Evolutionary conservation across 495 filamentous ascomycete species (phyloP).

Genomic region (Chlorociboria aeruginascens): DNA sequence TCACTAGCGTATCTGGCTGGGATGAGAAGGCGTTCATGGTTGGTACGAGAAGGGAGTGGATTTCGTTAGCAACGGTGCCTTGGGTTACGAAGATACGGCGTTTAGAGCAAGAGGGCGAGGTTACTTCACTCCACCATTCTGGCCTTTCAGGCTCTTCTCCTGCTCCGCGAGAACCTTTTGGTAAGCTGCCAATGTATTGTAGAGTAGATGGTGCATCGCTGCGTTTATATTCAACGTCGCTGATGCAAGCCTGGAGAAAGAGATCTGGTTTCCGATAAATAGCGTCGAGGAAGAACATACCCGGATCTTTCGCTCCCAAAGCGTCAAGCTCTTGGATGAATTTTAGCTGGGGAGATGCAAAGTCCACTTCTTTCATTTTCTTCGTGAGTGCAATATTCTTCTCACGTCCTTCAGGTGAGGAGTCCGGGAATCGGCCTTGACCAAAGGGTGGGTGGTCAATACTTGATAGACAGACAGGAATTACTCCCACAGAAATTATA

Average conservation of each 20-base stretch:
- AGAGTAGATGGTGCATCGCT: conserved; percentile 23
- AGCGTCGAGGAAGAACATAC: conserved; percentile 11
- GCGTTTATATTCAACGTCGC: conserved; percentile 24
- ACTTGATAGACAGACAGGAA: conserved; percentile 13
- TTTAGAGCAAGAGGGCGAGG: too few species aligned
- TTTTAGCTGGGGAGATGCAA: not conserved
- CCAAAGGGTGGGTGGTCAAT: conserved; percentile 16
- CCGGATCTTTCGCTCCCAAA: not conserved
- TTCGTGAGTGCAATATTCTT: conserved; percentile 4
- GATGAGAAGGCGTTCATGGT: too few species aligned
- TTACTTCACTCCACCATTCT: too few species aligned
- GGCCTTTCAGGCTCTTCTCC: too few species aligned
- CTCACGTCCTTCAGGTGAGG: conserved; percentile 1
- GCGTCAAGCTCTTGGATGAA: not conserved
- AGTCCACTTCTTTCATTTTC: not conserved
- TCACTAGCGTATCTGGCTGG: too few species aligned
- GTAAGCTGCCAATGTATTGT: conserved; percentile 23
- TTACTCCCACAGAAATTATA: conserved; percentile 5
- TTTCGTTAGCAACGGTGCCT: too few species aligned
- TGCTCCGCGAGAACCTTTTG: conserved; percentile 5
- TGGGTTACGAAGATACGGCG: too few species aligned
- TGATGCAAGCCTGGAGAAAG: conserved; percentile 25
- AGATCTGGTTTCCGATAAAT: conserved; percentile 16
- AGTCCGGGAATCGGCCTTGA: conserved; percentile 10
- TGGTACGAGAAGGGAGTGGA: too few species aligned